These are phyloP conservation scores for Suillus tomentosus DNA, from an alignment of 768 basidiomycete species.

Conservation along the genomic window DNA sequence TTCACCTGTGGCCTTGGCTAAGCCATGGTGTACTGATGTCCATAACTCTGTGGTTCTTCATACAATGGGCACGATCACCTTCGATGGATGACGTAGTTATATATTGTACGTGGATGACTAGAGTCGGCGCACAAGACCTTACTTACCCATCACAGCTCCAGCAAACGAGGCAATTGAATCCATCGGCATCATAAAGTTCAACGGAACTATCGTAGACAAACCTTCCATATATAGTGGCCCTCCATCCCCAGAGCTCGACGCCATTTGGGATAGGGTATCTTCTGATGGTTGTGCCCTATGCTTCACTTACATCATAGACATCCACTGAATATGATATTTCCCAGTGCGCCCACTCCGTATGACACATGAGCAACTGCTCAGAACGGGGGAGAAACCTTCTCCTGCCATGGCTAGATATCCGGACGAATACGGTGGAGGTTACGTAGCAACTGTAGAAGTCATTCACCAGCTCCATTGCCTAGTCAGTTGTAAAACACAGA, in stretches of 20 bases:
- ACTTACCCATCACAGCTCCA: conserved; percentile 10
- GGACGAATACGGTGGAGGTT: conserved; percentile 19
- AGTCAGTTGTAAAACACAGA: conserved; percentile 1
- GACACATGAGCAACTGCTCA: conserved; percentile 14
- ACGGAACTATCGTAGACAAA: not conserved
- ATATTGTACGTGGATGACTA: not conserved
- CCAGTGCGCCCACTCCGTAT: conserved; percentile 15
- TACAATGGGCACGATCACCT: conserved; percentile 11
- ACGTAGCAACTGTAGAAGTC: conserved; percentile 16
- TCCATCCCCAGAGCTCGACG: conserved; percentile 14
- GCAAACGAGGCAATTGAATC: conserved; percentile 14
- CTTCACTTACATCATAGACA: not conserved
- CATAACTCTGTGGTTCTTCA: conserved; percentile 9
- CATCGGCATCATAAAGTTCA: conserved; percentile 11
- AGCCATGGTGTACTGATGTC: conserved; percentile 3
- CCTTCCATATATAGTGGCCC: conserved; percentile 8
- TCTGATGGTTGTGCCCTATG: not conserved
- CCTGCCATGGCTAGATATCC: conserved; percentile 11
- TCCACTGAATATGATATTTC: not conserved
- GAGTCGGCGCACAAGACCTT: not conserved
- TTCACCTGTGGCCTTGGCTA: conserved; percentile 10
- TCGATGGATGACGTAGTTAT: not conserved
- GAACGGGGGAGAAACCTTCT: conserved; percentile 9
- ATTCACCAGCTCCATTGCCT: conserved; percentile 18
- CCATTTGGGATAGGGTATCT: conserved; percentile 10